phyloP scores from a whole-genome alignment of 2,329 filamentous ascomycete genomes.

The Paraconiothyrium brasiliense region DNA sequence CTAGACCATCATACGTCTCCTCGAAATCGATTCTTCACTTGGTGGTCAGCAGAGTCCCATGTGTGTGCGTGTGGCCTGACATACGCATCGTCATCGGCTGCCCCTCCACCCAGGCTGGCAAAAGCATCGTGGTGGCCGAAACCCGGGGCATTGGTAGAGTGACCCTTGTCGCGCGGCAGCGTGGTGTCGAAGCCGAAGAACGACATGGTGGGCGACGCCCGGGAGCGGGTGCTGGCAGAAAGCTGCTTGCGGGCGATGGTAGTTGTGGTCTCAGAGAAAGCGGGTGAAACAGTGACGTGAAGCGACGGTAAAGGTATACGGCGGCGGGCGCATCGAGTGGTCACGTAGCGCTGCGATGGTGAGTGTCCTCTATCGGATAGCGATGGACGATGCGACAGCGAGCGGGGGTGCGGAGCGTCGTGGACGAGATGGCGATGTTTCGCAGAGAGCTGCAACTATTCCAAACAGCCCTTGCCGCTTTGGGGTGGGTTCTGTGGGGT shows the following conservation, averaged over 20 bases:
- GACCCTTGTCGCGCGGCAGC: conserved; percentile 69
- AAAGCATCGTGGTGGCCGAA: conserved; percentile 93
- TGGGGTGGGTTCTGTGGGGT: background rate
- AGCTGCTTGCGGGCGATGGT: background rate
- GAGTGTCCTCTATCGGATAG: background rate
- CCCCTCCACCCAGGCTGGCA: conserved; percentile 74
- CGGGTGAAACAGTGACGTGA: conserved; percentile 32
- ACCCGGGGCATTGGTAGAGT: conserved; percentile 75
- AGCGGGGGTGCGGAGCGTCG: conserved; percentile 1
- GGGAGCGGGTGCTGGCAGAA: background rate
- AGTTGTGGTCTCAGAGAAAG: conserved; percentile 7
- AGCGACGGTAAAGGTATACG: conserved; percentile 21
- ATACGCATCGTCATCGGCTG: conserved; percentile 68
- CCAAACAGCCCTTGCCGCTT: conserved; percentile 11
- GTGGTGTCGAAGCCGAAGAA: conserved; percentile 89
- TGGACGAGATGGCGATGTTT: conserved; percentile 3
- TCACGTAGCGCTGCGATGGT: conserved; percentile 1
- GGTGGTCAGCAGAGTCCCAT: conserved; percentile 46
- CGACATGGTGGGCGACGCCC: conserved; percentile 68
- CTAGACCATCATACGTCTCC: conserved; percentile 95
- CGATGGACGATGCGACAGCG: conserved; percentile 12
- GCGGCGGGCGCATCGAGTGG: conserved; percentile 21
- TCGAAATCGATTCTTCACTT: conserved; percentile 82
- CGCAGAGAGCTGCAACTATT: conserved; percentile 15
- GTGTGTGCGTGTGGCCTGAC: conserved; percentile 31